Conservation (phyloP, 1,139 yeast species). For the Yamadazyma dushanensis region DNA sequence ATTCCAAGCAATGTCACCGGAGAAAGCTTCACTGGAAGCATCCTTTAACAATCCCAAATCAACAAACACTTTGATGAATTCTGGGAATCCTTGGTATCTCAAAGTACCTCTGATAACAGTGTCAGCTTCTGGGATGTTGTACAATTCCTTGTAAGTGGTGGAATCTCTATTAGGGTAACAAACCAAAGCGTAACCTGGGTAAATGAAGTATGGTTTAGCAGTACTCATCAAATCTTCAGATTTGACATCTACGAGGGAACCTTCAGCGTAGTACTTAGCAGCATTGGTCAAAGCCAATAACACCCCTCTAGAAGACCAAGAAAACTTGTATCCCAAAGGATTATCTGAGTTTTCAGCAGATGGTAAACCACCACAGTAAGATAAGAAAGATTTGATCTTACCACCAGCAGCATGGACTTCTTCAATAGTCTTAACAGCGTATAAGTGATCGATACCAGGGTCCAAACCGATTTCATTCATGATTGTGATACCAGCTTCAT, state of each 20-base stretch:
- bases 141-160: constrained; percentile 87
- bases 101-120: constrained; percentile 96
- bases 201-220: constrained; percentile 92
- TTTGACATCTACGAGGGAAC: constrained; percentile 72
- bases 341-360: constrained; percentile 97
- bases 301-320: constrained; percentile 99
- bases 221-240: constrained; percentile 94
- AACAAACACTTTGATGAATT: constrained; percentile 90
- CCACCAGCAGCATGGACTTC: constrained; percentile 93
- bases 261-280: constrained; percentile 87
- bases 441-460: constrained; percentile 97
- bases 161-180: constrained; percentile 99
- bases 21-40: constrained; percentile 59
- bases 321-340: constrained; percentile 97
- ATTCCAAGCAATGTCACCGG: constrained; percentile 73
- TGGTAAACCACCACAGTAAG: constrained; percentile 98
- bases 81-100: constrained; percentile 98
- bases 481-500: constrained; percentile 83
- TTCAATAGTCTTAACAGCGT: constrained; percentile 96
- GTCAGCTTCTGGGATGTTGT: constrained; percentile 95
- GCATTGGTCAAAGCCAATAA: constrained; percentile 90
- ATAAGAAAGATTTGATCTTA: constrained; percentile 87
- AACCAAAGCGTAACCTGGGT: constrained; percentile 93
- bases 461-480: constrained; percentile 95
- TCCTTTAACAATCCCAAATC: constrained; percentile 92